Evolutionary conservation across 257 asterid species (phyloP), one percentile per base, ranked within the genome.

Genomic region (Solanum lignicaule): DNA sequence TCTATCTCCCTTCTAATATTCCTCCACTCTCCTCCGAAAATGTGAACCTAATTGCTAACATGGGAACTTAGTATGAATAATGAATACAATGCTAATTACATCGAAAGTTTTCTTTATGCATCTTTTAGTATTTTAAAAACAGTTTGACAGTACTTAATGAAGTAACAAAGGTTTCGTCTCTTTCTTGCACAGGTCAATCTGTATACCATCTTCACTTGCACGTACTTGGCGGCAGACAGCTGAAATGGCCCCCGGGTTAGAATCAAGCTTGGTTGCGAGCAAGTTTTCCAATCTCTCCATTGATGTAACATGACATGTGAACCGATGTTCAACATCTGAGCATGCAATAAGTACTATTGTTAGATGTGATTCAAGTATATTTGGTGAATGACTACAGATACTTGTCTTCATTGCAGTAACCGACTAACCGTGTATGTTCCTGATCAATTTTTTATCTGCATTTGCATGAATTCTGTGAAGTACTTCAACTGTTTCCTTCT

Each of bases 171-270:
- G 20, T 46, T 32, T 15, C 29, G 15, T 87, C 43, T 81, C 20
- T 85, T 36, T 20, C n/a, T 60, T 79, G 83, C 75, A 89, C 14
- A 96, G 98, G 98, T 91, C 98, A 97, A 93, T 94, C 98, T 6
- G 99, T 97, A 69, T 97, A 97, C 93, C 99, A 97, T 94, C 93
- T 97, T 89, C 99, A 97, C 93, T 90, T 97, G 88, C 99, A 95
- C 85, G 99, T 97, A 55, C 98, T 97, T 83, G 99, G 98, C 6
- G 98, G 96, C 75, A 95, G 99, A 90, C 98, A 95, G 91, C 91
- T 97, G 98, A 94, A 94, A 90, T 97, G 99, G 99, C 99, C 99
- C 10, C 94, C 99, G 52, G 99, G 99, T 83, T 95, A 90, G 94
- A 87, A 58, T 84, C 90, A 84, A 65, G 87, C 13, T 65, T 48